Evolutionary conservation across 2,329 filamentous ascomycete species (phyloP).

Genomic region (Colletotrichum trifolii): DNA sequence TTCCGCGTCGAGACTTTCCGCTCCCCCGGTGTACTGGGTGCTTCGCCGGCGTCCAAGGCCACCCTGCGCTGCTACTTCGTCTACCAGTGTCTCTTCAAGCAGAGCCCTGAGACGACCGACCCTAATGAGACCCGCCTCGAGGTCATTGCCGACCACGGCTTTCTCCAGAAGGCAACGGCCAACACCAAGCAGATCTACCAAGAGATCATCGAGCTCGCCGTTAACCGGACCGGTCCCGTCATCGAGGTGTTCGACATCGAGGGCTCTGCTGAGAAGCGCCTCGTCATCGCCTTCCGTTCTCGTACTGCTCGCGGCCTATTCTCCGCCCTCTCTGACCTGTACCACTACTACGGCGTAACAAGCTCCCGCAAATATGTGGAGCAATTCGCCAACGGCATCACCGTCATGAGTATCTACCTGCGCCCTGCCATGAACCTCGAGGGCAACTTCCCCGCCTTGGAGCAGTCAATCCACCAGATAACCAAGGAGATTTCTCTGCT

Average conservation of each 20-base stretch:
- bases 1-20: slow-evolving; percentile 99
- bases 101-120: slow-evolving; percentile 74
- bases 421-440: slow-evolving; percentile 73
- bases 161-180: slow-evolving; percentile 92
- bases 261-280: slow-evolving; percentile 87
- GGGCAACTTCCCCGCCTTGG: slow-evolving; percentile 78
- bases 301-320: slow-evolving; percentile 93
- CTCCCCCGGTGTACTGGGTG: slow-evolving; percentile 83
- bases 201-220: slow-evolving; percentile 88
- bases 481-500: slow-evolving; percentile 97
- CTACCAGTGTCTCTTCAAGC: slow-evolving; percentile 93
- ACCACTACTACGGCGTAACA: slow-evolving; percentile 98
- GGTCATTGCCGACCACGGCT: slow-evolving; percentile 90
- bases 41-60: slow-evolving; percentile 74
- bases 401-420: slow-evolving; percentile 95
- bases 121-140: slow-evolving; percentile 89
- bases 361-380: slow-evolving; percentile 98
- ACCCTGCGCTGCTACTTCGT: slow-evolving; percentile 98
- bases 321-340: slow-evolving; percentile 93
- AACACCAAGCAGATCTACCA: slow-evolving; percentile 98
- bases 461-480: slow-evolving; percentile 97
- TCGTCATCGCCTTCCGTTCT: slow-evolving; percentile 94
- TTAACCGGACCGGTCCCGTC: slow-evolving; percentile 88
- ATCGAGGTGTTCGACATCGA: slow-evolving; percentile 99
- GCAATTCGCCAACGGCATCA: slow-evolving; percentile 98